These are phyloP conservation scores for Termitomyces eurrhizus DNA, from an alignment of 768 basidiomycete genomes.

Conservation along the genomic window DNA sequence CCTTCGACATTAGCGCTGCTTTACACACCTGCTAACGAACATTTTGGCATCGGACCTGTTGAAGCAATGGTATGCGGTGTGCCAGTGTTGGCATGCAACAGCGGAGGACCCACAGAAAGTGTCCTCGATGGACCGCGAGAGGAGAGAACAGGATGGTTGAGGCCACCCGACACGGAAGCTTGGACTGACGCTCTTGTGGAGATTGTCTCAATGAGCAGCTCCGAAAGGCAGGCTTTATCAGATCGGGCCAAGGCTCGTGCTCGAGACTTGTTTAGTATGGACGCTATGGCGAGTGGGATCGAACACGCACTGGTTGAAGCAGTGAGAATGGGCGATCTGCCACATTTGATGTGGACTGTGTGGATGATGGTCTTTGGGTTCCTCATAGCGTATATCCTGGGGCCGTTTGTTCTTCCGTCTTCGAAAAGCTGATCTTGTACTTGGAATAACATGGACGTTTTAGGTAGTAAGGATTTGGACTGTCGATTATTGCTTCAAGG, in stretches of 20 bases:
- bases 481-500: background rate
- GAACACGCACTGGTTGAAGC: constrained; percentile 55
- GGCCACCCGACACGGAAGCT: constrained; percentile 49
- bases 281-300: constrained; percentile 62
- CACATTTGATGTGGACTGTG: constrained; percentile 13
- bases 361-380: constrained; percentile 28
- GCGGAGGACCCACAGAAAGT: constrained; percentile 90
- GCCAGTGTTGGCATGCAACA: constrained; percentile 83
- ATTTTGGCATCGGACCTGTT: constrained; percentile 95
- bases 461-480: background rate
- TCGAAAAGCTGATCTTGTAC: background rate
- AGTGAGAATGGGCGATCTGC: constrained; percentile 44
- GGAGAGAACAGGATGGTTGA: constrained; percentile 76
- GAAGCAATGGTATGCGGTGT: constrained; percentile 93
- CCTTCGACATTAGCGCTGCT: constrained; percentile 69
- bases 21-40: constrained; percentile 94
- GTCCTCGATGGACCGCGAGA: constrained; percentile 35
- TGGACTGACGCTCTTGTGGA: constrained; percentile 72
- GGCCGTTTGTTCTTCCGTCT: constrained; percentile 17
- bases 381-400: constrained; percentile 25
- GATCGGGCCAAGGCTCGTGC: constrained; percentile 60
- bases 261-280: constrained; percentile 65
- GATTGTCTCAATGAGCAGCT: constrained; percentile 43
- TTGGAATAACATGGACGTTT: too few species aligned
- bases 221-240: constrained; percentile 46